Evolutionary conservation across 202 grass and related monocot species (phyloP), one percentile per base, ranked within the genome.

Genomic region (Zizania palustris): DNA sequence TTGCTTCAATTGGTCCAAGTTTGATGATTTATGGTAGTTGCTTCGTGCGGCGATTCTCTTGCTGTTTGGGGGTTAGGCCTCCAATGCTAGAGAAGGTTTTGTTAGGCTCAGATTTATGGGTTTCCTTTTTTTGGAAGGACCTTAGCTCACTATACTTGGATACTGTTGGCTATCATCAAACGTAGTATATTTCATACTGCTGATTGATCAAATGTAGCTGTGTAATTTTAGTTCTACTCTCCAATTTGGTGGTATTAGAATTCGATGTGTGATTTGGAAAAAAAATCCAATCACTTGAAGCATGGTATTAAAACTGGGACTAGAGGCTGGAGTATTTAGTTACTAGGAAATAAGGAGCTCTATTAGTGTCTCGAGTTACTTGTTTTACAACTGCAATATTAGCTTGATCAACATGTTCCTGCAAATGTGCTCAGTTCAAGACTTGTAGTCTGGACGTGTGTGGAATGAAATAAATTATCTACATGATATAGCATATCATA

Each of bases 41-140:
- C 21, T 73, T 65, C 59, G 57, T 11, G 13, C 43, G 12, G 51
- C 33, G 60, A 70, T 80, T n/a, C 33, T 12, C 56, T 75, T 4
- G 56, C 69, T 75, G 59, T 9, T 68, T 75, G 53, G n/a, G 56
- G 39, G 22, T 70, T 74, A 19, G 69, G 69, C 39, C 12, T 69
- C 10, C 5, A 63, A 68, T 72, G 67, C 61, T 67, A 40, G 9
- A 19, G 22, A 43, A 18, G 48, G 66, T 73, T 63, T 28, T 3
- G 37, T 72, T 11, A 43, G 44, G 60, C 22, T 38, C 54, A 59
- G 12, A 77, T 87, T 68, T 54, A 40, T 69, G 45, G 33, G 16
- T n/a, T n/a, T n/a, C n/a, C n/a, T n/a, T n/a, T 16, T 56, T n/a
- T 79, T 54, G 74, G 44, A 16, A 66, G 45, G 54, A 9, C 45